Conservation (phyloP, 2,329 filamentous ascomycete species). For the Fonsecaea nubica region DNA sequence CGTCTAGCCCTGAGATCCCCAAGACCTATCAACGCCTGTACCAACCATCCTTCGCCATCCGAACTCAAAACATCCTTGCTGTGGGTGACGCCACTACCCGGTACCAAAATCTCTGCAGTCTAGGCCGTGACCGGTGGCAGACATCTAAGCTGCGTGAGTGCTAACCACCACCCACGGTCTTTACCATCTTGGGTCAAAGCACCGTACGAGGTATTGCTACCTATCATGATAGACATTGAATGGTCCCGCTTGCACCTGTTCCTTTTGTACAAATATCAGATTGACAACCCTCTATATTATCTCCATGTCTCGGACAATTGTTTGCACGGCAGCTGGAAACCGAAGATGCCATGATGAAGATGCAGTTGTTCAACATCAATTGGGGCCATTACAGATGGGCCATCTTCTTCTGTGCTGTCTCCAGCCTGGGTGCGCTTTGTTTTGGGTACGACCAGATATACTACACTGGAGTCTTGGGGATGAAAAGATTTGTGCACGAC, state of each 20-base stretch:
- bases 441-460: constrained; percentile 45
- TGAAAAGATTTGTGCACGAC: constrained; percentile 41
- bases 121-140: not conserved
- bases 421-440: constrained; percentile 42
- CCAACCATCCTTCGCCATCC: not conserved
- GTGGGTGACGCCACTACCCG: not conserved
- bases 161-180: not conserved
- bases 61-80: not conserved
- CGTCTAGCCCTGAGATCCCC: not conserved
- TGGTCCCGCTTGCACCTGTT: not conserved
- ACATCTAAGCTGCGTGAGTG: not conserved
- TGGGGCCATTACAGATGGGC: constrained; percentile 38
- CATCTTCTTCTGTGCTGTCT: constrained; percentile 41
- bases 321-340: not conserved
- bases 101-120: not conserved
- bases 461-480: constrained; percentile 43
- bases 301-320: not conserved
- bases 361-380: constrained; percentile 18
- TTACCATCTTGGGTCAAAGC: not conserved
- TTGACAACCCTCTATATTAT: not conserved
- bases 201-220: not conserved
- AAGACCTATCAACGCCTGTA: not conserved
- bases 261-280: not conserved
- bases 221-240: not conserved
- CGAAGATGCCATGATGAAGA: constrained; percentile 9